Percentiles rank a stretch among this genome's conserved stretches.
These are phyloP conservation scores for Prunus fruticosa DNA, from an alignment of 306 rosid genomes.

Conservation along the genomic window DNA sequence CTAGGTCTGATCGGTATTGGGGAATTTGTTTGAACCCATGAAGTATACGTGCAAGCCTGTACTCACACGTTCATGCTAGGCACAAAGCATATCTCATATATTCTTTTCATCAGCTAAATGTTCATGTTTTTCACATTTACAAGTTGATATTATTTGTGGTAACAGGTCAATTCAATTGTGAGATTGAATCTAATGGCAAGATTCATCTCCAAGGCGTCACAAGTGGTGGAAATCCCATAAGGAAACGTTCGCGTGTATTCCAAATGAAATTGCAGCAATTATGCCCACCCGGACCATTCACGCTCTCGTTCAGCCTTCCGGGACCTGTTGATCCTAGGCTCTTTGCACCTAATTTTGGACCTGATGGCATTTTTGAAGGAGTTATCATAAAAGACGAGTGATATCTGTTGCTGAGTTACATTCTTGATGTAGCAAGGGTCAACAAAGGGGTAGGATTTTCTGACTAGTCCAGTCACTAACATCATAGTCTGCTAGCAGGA, in stretches of 20 bases:
- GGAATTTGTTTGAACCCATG: neutral
- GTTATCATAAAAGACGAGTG: conserved; percentile 46
- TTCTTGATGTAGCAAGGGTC: conserved; percentile 2
- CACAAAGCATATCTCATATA: neutral
- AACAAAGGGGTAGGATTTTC: neutral
- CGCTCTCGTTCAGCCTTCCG: conserved; percentile 67
- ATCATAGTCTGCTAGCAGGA: neutral
- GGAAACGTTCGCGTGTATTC: conserved; percentile 50
- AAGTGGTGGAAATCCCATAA: conserved; percentile 51
- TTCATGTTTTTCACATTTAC: neutral
- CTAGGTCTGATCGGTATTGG: neutral
- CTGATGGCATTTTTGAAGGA: conserved; percentile 75
- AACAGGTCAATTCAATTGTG: conserved; percentile 62
- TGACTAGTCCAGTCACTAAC: neutral
- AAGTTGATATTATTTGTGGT: conserved; percentile 14
- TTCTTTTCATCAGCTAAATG: neutral
- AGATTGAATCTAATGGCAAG: conserved; percentile 65
- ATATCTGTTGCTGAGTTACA: conserved; percentile 5
- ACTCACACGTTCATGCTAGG: neutral
- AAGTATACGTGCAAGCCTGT: neutral
- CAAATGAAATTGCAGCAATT: conserved; percentile 47
- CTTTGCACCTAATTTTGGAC: conserved; percentile 57
- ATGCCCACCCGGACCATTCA: conserved; percentile 69
- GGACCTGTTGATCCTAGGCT: conserved; percentile 87
- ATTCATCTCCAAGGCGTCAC: conserved; percentile 55